Conservation (phyloP, 306 rosid genomes). For the Parietaria judaica region DNA sequence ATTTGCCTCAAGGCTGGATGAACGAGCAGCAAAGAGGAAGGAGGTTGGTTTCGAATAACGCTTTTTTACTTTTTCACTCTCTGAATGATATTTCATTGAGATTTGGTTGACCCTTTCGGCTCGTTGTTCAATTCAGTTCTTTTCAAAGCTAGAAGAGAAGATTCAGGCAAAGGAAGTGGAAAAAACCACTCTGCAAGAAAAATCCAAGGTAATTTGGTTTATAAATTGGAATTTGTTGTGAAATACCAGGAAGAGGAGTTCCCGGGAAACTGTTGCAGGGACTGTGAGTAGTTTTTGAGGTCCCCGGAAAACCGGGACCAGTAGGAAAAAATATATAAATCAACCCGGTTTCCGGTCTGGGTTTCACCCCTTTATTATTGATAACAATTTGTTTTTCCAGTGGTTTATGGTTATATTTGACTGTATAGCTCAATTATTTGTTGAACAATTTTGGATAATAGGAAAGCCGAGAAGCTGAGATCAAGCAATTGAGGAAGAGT, state of each 20-base stretch:
- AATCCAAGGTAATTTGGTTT: slow-evolving; percentile 56
- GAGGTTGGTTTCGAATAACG: slow-evolving; percentile 45
- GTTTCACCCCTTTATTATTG: not conserved
- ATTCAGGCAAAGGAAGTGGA: slow-evolving; percentile 89
- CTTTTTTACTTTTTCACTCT: not conserved
- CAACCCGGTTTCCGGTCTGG: too few species aligned
- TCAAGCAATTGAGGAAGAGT: slow-evolving; percentile 73
- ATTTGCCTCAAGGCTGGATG: slow-evolving; percentile 78
- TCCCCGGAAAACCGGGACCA: too few species aligned
- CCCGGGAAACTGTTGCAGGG: too few species aligned
- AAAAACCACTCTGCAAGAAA: slow-evolving; percentile 57
- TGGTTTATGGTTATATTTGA: not conserved
- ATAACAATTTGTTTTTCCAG: not conserved
- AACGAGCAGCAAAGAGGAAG: slow-evolving; percentile 90
- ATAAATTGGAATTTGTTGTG: slow-evolving; percentile 36
- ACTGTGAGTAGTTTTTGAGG: too few species aligned
- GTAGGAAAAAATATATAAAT: too few species aligned
- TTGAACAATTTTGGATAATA: slow-evolving; percentile 11
- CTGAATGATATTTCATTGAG: not conserved
- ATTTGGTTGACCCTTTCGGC: not conserved
- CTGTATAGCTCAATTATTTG: slow-evolving; percentile 4
- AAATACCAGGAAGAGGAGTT: not conserved
- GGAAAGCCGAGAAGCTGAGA: slow-evolving; percentile 86
- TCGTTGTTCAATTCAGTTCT: slow-evolving; percentile 47
- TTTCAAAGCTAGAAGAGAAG: slow-evolving; percentile 88